Percentiles rank a stretch among this genome's conserved stretches.
Evolutionary conservation across 768 basidiomycete species (phyloP).

Genomic region (Punctularia strigosozonata): DNA sequence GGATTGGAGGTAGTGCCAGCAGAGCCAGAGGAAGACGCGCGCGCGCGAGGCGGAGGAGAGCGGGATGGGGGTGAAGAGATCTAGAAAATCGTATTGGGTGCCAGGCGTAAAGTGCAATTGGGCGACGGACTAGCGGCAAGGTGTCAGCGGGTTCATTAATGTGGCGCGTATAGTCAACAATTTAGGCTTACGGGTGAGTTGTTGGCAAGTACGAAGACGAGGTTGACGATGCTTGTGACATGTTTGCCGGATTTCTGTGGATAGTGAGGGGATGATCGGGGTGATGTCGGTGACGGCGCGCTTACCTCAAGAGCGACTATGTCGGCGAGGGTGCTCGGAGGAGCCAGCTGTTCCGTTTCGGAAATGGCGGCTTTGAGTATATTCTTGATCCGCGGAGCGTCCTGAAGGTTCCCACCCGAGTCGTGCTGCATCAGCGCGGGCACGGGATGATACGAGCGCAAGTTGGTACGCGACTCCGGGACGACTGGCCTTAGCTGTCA

Average conservation of each 20-base stretch:
- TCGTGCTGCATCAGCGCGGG: slow-evolving; percentile 58
- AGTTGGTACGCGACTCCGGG: slow-evolving; percentile 68
- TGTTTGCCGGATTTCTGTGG: slow-evolving; percentile 32
- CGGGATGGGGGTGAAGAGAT: slow-evolving; percentile 30
- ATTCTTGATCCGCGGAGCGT: slow-evolving; percentile 70
- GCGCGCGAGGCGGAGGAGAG: slow-evolving; percentile 30
- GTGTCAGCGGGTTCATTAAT: slow-evolving; percentile 1
- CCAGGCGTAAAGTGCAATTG: slow-evolving; percentile 24
- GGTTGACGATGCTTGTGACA: slow-evolving; percentile 65
- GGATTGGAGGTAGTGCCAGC: slow-evolving; percentile 34
- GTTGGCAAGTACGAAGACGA: slow-evolving; percentile 57
- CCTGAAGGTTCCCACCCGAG: slow-evolving; percentile 41
- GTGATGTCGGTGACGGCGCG: slow-evolving; percentile 5
- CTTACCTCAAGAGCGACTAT: slow-evolving; percentile 20
- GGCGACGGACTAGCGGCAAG: slow-evolving; percentile 16
- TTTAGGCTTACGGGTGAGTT: slow-evolving; percentile 27
- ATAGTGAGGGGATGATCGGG: slow-evolving; percentile 1
- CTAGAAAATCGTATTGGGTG: slow-evolving; percentile 22
- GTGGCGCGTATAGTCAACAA: neutral
- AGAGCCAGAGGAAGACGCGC: slow-evolving; percentile 33
- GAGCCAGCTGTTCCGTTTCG: slow-evolving; percentile 30
- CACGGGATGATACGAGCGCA: slow-evolving; percentile 70
- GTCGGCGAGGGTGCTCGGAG: slow-evolving; percentile 37
- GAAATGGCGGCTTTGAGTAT: slow-evolving; percentile 53
- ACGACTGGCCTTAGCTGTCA: slow-evolving; percentile 36